Evolutionary conservation across 176 grass and related monocot species (phyloP).

Genomic region (Cenchrus purpureus): DNA sequence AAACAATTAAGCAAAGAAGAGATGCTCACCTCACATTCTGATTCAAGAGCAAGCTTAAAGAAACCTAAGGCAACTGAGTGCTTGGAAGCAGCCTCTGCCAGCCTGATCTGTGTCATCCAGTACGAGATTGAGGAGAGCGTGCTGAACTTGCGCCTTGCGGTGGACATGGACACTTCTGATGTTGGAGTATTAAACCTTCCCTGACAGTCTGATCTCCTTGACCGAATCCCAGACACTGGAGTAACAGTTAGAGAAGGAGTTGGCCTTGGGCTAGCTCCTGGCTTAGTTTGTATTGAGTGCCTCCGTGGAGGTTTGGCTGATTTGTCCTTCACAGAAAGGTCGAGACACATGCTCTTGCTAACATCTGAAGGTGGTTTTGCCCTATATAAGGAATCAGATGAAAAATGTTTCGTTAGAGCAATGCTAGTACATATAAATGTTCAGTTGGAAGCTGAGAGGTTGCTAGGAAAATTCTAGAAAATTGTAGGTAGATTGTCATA

Average conservation of each 20-base stretch:
- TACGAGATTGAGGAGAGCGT: constrained; percentile 85
- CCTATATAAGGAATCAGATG: constrained; percentile 56
- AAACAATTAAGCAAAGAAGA: not conserved
- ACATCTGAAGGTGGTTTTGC: constrained; percentile 61
- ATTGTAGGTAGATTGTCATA: constrained; percentile 37
- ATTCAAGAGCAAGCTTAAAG: constrained; percentile 90
- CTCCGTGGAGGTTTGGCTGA: constrained; percentile 72
- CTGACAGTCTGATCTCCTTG: constrained; percentile 35
- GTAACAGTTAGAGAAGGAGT: constrained; percentile 50
- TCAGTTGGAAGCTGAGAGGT: constrained; percentile 5
- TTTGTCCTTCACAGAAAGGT: constrained; percentile 60
- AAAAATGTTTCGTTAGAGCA: constrained; percentile 14
- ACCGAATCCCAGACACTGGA: constrained; percentile 51
- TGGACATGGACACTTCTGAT: constrained; percentile 75
- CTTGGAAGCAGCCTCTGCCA: constrained; percentile 84
- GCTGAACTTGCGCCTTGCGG: constrained; percentile 71
- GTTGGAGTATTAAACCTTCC: constrained; percentile 68
- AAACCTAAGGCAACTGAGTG: constrained; percentile 77
- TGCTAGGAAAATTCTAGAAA: constrained; percentile 21
- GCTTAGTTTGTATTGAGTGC: constrained; percentile 74
- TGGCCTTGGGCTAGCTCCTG: constrained; percentile 58
- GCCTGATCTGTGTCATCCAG: constrained; percentile 93
- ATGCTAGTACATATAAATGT: not conserved
- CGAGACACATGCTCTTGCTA: constrained; percentile 74
- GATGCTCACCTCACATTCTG: constrained; percentile 77